Base-by-base conservation (phyloP, 306 rosid species). In the Cicer judaicum region DNA sequence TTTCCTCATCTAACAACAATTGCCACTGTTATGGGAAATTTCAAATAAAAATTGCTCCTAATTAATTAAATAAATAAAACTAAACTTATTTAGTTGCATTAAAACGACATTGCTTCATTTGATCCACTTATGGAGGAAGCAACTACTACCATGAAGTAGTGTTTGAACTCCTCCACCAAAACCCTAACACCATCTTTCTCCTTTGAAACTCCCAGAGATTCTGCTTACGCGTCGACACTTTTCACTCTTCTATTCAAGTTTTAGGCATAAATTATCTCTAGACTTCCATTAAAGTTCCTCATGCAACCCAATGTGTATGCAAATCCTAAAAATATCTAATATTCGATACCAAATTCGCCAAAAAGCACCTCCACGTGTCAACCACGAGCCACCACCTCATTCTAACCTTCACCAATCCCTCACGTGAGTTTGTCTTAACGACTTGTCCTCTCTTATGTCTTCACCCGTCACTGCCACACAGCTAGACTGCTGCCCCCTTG, bases 311-410 rank as follows among this genome's bases (percentile, higher is more conserved):
- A 34, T 69, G 81, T 21, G 64, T 74, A 0, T 78, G 81, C 44
- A 69, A 84, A 56, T 70, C 71, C 0, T 84, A 80, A 82, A 73
- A 80, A 5, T 40, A 36, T 19, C 61, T 55, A 1, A 84, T 84
- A 39, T 84, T 78, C 34, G 62, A 76, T 73, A 74, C 84, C 47
- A 56, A 67, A 10, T 80, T 84, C 46, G 77, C 54, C 2, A 64
- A 62, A 39, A 21, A 65, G 5, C 84, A 84, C 6, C 77, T 84
- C 10, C 47, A 29, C 1, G 9, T 18, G 36, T 29, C 41, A 18
- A 55, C 49, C 46, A 69, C 15, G 11, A 42, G 10, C 42, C 64
- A 24, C n/a, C 39, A 38, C 21, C 29, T 83, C 12, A 2, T 79
- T 7, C 8, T 69, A 4, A 39, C 34, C 62, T 44, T 19, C 29